These are phyloP conservation scores for Penicilliopsis zonata DNA, from an alignment of 495 filamentous ascomycete genomes.

Conservation along the genomic window DNA sequence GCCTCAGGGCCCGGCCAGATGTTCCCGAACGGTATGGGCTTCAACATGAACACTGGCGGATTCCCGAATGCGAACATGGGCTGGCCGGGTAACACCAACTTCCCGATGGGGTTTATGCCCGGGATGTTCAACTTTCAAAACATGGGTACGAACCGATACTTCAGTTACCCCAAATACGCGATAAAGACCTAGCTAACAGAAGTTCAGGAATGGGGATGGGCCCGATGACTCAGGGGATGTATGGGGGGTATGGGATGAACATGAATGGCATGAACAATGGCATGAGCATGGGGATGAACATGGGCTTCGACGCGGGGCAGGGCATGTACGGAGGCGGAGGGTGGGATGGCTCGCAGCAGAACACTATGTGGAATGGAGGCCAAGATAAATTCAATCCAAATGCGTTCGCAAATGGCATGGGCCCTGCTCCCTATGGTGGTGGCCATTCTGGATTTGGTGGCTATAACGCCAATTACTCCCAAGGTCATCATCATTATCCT, in stretches of 20 bases:
- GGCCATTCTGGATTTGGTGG: slow-evolving; percentile 67
- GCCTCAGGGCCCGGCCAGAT: slow-evolving; percentile 6
- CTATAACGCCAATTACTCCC: slow-evolving; percentile 50
- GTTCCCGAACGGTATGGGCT: slow-evolving; percentile 14
- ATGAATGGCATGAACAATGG: slow-evolving; percentile 88
- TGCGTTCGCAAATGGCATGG: slow-evolving; percentile 67
- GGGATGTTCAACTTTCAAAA: slow-evolving; percentile 62
- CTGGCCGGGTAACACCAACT: slow-evolving; percentile 47
- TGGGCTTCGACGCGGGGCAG: slow-evolving; percentile 57
- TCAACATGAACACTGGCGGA: slow-evolving; percentile 23
- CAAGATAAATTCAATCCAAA: slow-evolving; percentile 56
- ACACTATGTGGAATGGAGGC: slow-evolving; percentile 64
- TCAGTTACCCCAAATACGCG: slow-evolving; percentile 4
- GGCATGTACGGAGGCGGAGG: slow-evolving; percentile 46
- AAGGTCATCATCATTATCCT: slow-evolving; percentile 54
- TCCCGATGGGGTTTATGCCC: slow-evolving; percentile 69
- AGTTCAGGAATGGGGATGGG: slow-evolving; percentile 80
- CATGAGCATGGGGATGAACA: slow-evolving; percentile 74
- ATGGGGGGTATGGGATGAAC: slow-evolving; percentile 80
- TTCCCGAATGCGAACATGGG: slow-evolving; percentile 58
- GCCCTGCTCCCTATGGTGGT: slow-evolving; percentile 77
- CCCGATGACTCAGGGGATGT: slow-evolving; percentile 81
- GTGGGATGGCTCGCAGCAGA: slow-evolving; percentile 50
- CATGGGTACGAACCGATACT: slow-evolving; percentile 56
- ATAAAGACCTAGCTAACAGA: slow-evolving; percentile 33